Evolutionary conservation across 2,329 filamentous ascomycete species (phyloP).

Genomic region (Acephala macrosclerotiorum): DNA sequence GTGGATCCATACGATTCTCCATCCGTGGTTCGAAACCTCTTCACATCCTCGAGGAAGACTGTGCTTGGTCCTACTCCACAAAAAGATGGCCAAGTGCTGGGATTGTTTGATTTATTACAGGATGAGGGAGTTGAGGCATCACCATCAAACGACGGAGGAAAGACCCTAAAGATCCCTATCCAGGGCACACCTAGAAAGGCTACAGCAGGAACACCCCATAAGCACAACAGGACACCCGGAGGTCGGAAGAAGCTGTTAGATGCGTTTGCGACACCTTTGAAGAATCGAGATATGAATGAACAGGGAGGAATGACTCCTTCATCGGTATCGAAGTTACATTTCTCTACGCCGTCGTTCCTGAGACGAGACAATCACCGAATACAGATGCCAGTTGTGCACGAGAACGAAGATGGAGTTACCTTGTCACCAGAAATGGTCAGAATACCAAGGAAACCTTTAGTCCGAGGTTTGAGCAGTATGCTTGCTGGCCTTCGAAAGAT

Average conservation of each 20-base stretch:
- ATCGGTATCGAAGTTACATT: slow-evolving; percentile 62
- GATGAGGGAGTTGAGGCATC: slow-evolving; percentile 54
- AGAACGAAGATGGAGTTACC: slow-evolving; percentile 59
- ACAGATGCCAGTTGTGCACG: slow-evolving; percentile 60
- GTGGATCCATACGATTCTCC: slow-evolving; percentile 61
- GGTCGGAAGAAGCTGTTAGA: slow-evolving; percentile 69
- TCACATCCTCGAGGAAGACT: slow-evolving; percentile 64
- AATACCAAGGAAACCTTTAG: slow-evolving; percentile 66
- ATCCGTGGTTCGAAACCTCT: slow-evolving; percentile 63
- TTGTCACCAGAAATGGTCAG: slow-evolving; percentile 55
- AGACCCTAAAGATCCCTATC: slow-evolving; percentile 38
- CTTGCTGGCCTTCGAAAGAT: slow-evolving; percentile 74
- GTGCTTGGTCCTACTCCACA: slow-evolving; percentile 82
- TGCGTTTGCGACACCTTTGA: slow-evolving; percentile 70
- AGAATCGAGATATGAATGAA: slow-evolving; percentile 52
- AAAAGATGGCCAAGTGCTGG: slow-evolving; percentile 77
- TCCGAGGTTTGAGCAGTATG: slow-evolving; percentile 75
- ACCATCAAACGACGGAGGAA: slow-evolving; percentile 34
- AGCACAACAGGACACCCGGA: slow-evolving; percentile 51
- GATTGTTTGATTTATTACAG: slow-evolving; percentile 75
- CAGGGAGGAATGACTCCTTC: slow-evolving; percentile 53
- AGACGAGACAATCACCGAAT: slow-evolving; percentile 54
- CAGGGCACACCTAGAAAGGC: slow-evolving; percentile 49
- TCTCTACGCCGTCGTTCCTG: slow-evolving; percentile 77
- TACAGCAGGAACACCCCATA: slow-evolving; percentile 22